Evolutionary conservation across 768 basidiomycete species (phyloP), one percentile per base, ranked within the genome.

Genomic region (Rhodotorula kratochvilovae): DNA sequence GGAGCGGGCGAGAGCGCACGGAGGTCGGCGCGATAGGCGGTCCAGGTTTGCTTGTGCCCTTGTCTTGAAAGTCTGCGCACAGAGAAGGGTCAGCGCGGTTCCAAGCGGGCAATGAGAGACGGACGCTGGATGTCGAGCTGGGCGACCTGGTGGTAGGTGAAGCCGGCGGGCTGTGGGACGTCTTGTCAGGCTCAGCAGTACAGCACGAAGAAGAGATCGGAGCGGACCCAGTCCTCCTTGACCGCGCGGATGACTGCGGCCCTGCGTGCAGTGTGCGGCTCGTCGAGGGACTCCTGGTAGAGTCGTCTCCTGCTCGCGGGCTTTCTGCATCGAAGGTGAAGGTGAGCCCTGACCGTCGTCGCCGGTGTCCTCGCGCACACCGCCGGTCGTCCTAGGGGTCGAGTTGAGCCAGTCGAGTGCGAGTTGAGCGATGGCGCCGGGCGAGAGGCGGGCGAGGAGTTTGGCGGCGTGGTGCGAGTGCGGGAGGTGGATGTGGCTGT

Each of bases 141-240:
- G n/a, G 67, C 67, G 54, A 68, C 43, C 39, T 68, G 67, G n/a
- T 43, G 53, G 46, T 68, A 62, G 33, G 53, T 62, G 33, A 68
- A 42, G 27, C 67, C 67, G 35, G 39, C 39, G 39, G 39, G 39
- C 39, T 39, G 39, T 6, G 39, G 6, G 39, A 6, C 6, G 39
- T 13, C 8, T 39, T 39, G 39, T 39, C 39, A 39, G 6, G 39
- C 6, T 13, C 39, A 39, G 39, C n/a, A n/a, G 39, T 13, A 39
- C 6, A 13, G 39, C 39, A 39, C 39, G 39, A 13, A 39, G 39
- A 39, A 39, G 12, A 27, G 10, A 21, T 51, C 27, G 8, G 71
- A 63, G 43, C 58, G 46, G 36, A 67, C 67, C 58, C 50, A 67
- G 60, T 61, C 67, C 53, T 53, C 25, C 48, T 51, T 23, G 8